Conservation (phyloP, 1,284 basidiomycete genomes). For the Pholiota adiposa region DNA sequence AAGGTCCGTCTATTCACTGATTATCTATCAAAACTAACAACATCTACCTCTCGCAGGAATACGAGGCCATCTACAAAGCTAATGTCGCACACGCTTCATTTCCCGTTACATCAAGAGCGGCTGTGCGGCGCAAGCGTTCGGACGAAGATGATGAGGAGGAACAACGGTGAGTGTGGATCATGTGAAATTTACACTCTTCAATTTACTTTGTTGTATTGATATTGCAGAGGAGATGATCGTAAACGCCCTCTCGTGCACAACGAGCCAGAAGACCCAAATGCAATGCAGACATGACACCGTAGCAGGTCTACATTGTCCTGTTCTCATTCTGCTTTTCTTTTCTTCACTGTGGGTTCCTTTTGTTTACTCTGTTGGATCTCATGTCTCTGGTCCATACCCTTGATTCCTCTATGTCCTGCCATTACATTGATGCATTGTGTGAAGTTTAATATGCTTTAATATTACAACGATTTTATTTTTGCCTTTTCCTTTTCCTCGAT, state of each 20-base stretch:
- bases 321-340: constrained; percentile 12
- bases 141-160: constrained; percentile 73
- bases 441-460: constrained; percentile 25
- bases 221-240: constrained; percentile 51
- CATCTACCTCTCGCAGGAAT: constrained; percentile 58
- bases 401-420: constrained; percentile 5
- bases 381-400: constrained; percentile 18
- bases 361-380: constrained; percentile 9
- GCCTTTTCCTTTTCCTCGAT: constrained; percentile 82
- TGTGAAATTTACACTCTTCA: constrained; percentile 3
- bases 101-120: constrained; percentile 46
- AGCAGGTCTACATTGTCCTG: constrained; percentile 9
- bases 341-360: constrained; percentile 16
- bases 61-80: constrained; percentile 87
- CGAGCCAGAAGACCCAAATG: constrained; percentile 44
- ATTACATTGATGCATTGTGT: constrained; percentile 10
- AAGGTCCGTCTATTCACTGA: constrained; percentile 54
- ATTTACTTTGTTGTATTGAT: constrained; percentile 8
- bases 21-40: not conserved
- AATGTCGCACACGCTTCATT: constrained; percentile 65
- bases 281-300: constrained; percentile 51
- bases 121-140: constrained; percentile 65
- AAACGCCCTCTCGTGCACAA: constrained; percentile 49
- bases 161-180: constrained; percentile 43
- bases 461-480: constrained; percentile 74